Base-by-base conservation (phyloP, 2,329 filamentous ascomycete genomes). In the Metarhizium sp. region DNA sequence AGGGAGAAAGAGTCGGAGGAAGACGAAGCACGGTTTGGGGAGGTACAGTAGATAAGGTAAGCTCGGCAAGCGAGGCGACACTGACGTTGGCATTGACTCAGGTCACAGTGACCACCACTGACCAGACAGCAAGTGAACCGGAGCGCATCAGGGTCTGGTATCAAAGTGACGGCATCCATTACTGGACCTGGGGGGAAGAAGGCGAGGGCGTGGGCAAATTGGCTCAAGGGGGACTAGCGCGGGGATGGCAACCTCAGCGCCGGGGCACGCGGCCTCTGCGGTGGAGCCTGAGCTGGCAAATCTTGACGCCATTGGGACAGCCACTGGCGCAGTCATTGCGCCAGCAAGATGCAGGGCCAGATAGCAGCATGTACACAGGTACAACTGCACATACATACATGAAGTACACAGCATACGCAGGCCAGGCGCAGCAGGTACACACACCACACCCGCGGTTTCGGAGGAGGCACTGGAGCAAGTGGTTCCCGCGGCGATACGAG, bases 141-240 rank as follows among this genome's bases (percentile, higher is more conserved):
- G 8, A 36, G 34, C 34, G 6, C 34, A 36, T 8, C 34, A 46
- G n/a, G 4, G 43, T 54, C 59, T 55, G 54, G 59, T 55, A 59
- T 47, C 59, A 58, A 59, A 64, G 67, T 69, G 67, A 69, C 66
- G 67, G 25, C 67, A 69, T 67, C 61, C 65, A 67, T 61, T 61
- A 53, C 57, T 30, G 10, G 51, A 30, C 20, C 46, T 49, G 53
- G 50, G 47, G 38, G 29, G 42, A 36, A 46, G 29, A 47, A 32
- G 46, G 38, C n/a, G 53, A 11, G 34, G 34, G 18, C 51, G 18
- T 51, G 47, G 46, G 38, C 16, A 30, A 3, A 48, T 5, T 20
- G 29, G n/a, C 50, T 50, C 53, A 42, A 50, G 50, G 38, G 7
- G 50, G 53, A 13, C 30, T 58, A 58, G 56, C 47, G 51, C 34